These are phyloP conservation scores for Shiraia bambusicola DNA, from an alignment of 2,329 filamentous ascomycete species.

Conservation along the genomic window DNA sequence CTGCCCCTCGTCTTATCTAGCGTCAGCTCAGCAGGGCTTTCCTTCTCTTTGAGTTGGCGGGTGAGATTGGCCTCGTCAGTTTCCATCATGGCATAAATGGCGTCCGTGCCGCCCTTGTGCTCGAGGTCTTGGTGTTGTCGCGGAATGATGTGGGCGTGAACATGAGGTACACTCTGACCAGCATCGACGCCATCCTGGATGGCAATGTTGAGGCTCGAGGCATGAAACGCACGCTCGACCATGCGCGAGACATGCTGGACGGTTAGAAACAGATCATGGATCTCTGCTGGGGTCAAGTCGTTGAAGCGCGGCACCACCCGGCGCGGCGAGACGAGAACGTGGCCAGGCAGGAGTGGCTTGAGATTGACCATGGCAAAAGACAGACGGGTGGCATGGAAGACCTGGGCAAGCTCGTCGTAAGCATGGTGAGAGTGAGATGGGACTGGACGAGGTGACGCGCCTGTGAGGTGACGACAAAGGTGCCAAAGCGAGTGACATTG, in stretches of 20 bases:
- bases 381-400: constrained; percentile 79
- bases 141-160: constrained; percentile 91
- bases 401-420: constrained; percentile 53
- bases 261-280: constrained; percentile 82
- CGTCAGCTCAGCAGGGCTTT: constrained; percentile 46
- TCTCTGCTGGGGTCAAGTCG: constrained; percentile 71
- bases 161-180: constrained; percentile 90
- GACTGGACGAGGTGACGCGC: constrained; percentile 26
- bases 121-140: constrained; percentile 62
- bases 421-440: constrained; percentile 1
- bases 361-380: constrained; percentile 92
- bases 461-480: constrained; percentile 50
- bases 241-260: constrained; percentile 81
- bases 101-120: constrained; percentile 63
- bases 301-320: constrained; percentile 68
- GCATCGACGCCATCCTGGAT: constrained; percentile 91
- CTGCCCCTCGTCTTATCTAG: constrained; percentile 46
- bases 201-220: constrained; percentile 84
- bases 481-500: constrained; percentile 46
- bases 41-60: constrained; percentile 63
- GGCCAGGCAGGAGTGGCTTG: constrained; percentile 89
- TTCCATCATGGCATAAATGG: constrained; percentile 81
- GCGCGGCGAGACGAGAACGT: constrained; percentile 85
- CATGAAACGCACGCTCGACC: constrained; percentile 63
- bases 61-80: constrained; percentile 82